Conservation (phyloP, 495 filamentous ascomycete species). For the Lasiosphaeria ovina region DNA sequence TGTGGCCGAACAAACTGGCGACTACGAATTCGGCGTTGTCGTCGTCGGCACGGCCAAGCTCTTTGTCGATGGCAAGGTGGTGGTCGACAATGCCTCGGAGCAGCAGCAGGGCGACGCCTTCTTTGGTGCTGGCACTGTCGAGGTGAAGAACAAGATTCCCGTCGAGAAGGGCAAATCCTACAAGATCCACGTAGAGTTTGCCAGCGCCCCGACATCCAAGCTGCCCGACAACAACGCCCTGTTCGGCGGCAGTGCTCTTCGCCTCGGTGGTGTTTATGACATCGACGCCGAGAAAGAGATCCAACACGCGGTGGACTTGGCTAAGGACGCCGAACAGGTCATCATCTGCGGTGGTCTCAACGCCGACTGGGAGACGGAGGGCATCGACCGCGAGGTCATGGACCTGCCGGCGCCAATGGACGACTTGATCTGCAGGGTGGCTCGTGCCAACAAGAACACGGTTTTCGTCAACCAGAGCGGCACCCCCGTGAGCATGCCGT, state of each 20-base stretch:
- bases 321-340: conserved; percentile 60
- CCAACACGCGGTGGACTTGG: conserved; percentile 59
- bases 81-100: conserved; percentile 65
- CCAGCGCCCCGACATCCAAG: conserved; percentile 61
- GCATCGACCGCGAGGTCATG: conserved; percentile 61
- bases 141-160: conserved; percentile 56
- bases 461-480: conserved; percentile 64
- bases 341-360: conserved; percentile 62
- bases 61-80: conserved; percentile 60
- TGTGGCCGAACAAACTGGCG: conserved; percentile 52
- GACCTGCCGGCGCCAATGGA: conserved; percentile 57
- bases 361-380: conserved; percentile 66
- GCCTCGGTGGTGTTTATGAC: conserved; percentile 60
- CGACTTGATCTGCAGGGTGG: conserved; percentile 55
- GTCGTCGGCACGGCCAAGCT: conserved; percentile 66
- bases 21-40: conserved; percentile 60
- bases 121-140: conserved; percentile 59
- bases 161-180: conserved; percentile 61
- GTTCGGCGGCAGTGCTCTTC: conserved; percentile 63
- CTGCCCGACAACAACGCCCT: conserved; percentile 51
- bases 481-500: conserved; percentile 65
- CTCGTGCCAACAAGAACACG: conserved; percentile 55
- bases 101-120: conserved; percentile 61
- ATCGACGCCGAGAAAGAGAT: conserved; percentile 59
- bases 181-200: conserved; percentile 61